A percentile compares a stretch with the other conserved stretches of the same genome.
Conservation (phyloP, 164 flowering plant genomes). For the Annona squamosa region DNA sequence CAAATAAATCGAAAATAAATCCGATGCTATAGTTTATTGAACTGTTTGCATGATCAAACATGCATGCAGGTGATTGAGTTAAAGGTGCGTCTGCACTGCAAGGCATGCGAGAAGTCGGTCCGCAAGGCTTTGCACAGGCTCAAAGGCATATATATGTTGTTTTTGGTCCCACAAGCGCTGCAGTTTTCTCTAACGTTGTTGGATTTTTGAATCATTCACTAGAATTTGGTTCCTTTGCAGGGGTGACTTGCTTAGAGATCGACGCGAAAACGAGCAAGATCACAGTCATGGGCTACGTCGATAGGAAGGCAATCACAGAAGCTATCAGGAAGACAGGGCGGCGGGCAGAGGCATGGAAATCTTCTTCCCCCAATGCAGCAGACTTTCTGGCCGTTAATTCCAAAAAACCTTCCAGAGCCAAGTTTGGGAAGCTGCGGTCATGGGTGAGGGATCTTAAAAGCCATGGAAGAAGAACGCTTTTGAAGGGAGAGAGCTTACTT, state of each 20-base stretch:
- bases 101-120: conserved; percentile 24
- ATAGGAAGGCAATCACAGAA: background rate
- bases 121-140: conserved; percentile 22
- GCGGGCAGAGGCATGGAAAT: background rate
- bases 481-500: background rate
- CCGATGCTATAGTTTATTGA: too few species aligned
- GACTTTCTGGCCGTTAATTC: background rate
- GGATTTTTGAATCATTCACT: too few species aligned
- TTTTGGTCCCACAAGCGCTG: background rate
- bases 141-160: conserved; percentile 10
- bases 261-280: background rate
- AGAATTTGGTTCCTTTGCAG: background rate
- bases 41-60: background rate
- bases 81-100: conserved; percentile 19
- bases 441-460: background rate
- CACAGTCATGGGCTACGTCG: background rate
- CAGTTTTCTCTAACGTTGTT: background rate
- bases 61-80: conserved; percentile 8
- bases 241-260: background rate
- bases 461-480: background rate
- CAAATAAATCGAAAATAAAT: too few species aligned
- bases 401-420: background rate
- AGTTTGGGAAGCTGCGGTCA: background rate
- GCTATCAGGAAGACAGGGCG: background rate
- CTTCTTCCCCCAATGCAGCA: background rate